These are phyloP conservation scores for Sutorius eximius DNA, from an alignment of 1,284 basidiomycete genomes.

Conservation along the genomic window DNA sequence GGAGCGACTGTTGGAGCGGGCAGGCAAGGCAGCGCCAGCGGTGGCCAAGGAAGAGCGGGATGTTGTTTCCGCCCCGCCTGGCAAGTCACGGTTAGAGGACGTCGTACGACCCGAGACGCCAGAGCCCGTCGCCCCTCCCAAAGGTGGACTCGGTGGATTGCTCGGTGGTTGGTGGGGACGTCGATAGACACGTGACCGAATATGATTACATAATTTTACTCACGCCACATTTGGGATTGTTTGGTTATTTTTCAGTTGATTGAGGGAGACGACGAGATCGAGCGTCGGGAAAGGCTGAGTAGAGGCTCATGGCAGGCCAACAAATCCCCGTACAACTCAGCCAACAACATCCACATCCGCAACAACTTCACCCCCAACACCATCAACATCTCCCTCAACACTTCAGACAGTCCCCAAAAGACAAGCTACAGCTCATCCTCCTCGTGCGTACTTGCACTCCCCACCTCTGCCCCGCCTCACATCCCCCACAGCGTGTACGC, in stretches of 20 bases:
- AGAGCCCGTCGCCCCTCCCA: constrained; percentile 34
- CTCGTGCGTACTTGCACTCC: constrained; percentile 9
- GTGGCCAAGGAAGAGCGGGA: constrained; percentile 25
- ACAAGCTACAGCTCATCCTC: constrained; percentile 28
- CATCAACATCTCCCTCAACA: constrained; percentile 11
- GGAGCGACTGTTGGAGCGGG: constrained; percentile 69
- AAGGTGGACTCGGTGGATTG: constrained; percentile 43
- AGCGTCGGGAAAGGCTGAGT: constrained; percentile 10
- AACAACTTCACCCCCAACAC: constrained; percentile 10
- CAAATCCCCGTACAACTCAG: constrained; percentile 28
- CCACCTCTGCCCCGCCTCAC: background rate
- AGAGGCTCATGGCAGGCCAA: constrained; percentile 30
- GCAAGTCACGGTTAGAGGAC: constrained; percentile 29
- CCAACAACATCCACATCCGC: constrained; percentile 24
- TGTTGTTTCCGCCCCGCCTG: constrained; percentile 21
- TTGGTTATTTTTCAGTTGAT: constrained; percentile 19
- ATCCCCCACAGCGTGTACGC: constrained; percentile 25
- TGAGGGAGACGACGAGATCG: constrained; percentile 14
- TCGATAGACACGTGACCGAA: constrained; percentile 19
- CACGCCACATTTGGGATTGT: constrained; percentile 23
- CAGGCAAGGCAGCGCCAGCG: constrained; percentile 52
- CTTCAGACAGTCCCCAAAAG: constrained; percentile 20
- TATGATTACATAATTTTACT: constrained; percentile 8
- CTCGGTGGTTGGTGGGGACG: constrained; percentile 61
- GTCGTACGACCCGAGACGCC: constrained; percentile 40